A percentile compares a stretch with the other conserved stretches of the same genome.
Conservation (phyloP, 352 stramenopile species). For the Globisporangium emineosum region DNA sequence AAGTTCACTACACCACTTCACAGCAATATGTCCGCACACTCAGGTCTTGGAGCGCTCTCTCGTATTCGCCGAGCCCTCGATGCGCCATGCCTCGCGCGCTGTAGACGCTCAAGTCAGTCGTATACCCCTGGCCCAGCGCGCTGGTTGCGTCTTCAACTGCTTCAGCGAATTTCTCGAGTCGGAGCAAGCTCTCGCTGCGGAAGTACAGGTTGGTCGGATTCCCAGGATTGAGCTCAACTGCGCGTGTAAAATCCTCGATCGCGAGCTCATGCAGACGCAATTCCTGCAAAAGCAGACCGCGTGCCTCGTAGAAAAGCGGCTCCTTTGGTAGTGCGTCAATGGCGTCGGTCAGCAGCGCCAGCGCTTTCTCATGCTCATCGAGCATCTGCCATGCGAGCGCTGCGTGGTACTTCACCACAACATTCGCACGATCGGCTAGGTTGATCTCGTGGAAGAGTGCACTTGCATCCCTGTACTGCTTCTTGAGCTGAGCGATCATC, state of each 20-base stretch:
- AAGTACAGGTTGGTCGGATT: slow-evolving; percentile 33
- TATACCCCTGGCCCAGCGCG: slow-evolving; percentile 23
- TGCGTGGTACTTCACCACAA: slow-evolving; percentile 64
- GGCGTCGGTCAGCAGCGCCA: slow-evolving; percentile 48
- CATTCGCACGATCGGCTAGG: slow-evolving; percentile 26
- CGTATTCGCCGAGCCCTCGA: slow-evolving; percentile 54
- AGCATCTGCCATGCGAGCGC: slow-evolving; percentile 57
- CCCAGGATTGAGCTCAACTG: slow-evolving; percentile 20
- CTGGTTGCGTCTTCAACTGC: slow-evolving; percentile 42
- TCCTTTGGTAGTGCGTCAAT: slow-evolving; percentile 54
- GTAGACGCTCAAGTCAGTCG: slow-evolving; percentile 33
- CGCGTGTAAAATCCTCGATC: slow-evolving; percentile 47
- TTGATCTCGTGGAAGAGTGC: slow-evolving; percentile 37
- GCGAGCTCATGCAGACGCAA: slow-evolving; percentile 42
- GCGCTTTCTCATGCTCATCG: slow-evolving; percentile 36
- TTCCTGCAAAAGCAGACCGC: slow-evolving; percentile 61
- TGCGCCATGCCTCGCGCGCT: slow-evolving; percentile 60
- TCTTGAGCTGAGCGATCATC: slow-evolving; percentile 70
- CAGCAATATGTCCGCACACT: slow-evolving; percentile 27
- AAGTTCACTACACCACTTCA: too few relatives aligned
- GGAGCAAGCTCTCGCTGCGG: slow-evolving; percentile 42
- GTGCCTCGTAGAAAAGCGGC: slow-evolving; percentile 53
- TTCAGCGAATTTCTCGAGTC: slow-evolving; percentile 39
- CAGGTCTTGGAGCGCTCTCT: slow-evolving; percentile 51
- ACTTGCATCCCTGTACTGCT: slow-evolving; percentile 38